phyloP scores from a whole-genome alignment of 371 early-diverging fungal genomes.

The Paramicrosporidium saccamoebae region DNA sequence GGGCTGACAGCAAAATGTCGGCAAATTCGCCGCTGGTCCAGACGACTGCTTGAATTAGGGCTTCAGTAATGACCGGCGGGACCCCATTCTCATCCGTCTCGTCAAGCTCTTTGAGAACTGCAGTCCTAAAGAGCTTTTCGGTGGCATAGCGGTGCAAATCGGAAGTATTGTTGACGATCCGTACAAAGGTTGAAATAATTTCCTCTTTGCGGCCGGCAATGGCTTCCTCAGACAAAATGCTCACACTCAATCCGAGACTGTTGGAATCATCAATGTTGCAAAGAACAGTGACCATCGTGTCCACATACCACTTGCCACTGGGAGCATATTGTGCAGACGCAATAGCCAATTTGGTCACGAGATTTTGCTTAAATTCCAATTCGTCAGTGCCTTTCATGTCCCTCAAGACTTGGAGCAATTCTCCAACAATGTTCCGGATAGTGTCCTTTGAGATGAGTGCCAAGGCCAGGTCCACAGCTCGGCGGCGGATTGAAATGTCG shows the following conservation, averaged over 20 bases:
- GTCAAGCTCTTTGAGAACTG: slow-evolving; percentile 27
- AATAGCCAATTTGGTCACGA: slow-evolving; percentile 54
- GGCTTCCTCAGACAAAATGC: neutral
- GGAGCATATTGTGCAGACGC: slow-evolving; percentile 43
- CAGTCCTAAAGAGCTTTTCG: slow-evolving; percentile 47
- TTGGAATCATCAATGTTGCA: too few relatives aligned
- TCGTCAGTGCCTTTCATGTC: too few relatives aligned
- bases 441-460: slow-evolving; percentile 64
- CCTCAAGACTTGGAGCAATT: slow-evolving; percentile 65
- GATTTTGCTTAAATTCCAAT: slow-evolving; percentile 48
- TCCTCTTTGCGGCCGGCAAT: slow-evolving; percentile 29
- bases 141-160: slow-evolving; percentile 20
- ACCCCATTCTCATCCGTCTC: slow-evolving; percentile 7
- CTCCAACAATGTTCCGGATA: slow-evolving; percentile 67
- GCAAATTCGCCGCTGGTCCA: slow-evolving; percentile 92
- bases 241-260: slow-evolving; percentile 4
- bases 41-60: slow-evolving; percentile 51
- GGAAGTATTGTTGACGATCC: slow-evolving; percentile 11
- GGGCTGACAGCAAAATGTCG: slow-evolving; percentile 22
- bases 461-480: slow-evolving; percentile 79
- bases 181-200: slow-evolving; percentile 32
- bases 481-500: slow-evolving; percentile 79
- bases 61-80: slow-evolving; percentile 32
- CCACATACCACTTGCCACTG: slow-evolving; percentile 55
- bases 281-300: slow-evolving; percentile 61